These are phyloP conservation scores for Hortiboletus flavorubellus DNA, from an alignment of 768 basidiomycete genomes.

Conservation along the genomic window DNA sequence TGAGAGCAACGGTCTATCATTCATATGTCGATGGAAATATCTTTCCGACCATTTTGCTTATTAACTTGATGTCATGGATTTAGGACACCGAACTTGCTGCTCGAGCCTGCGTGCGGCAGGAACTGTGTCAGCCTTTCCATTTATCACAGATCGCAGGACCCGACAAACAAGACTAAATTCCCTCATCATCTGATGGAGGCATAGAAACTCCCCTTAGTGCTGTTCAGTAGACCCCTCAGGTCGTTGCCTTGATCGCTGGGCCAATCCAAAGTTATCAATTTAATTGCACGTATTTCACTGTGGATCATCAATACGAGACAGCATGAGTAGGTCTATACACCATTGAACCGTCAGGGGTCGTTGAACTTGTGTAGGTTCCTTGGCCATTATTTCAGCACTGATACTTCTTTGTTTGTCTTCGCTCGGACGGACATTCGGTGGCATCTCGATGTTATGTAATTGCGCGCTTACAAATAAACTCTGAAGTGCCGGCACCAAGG, in stretches of 20 bases:
- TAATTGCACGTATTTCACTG: background rate
- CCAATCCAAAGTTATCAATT: background rate
- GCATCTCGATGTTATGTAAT: slow-evolving; percentile 2
- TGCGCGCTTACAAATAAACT: background rate
- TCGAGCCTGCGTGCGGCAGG: background rate
- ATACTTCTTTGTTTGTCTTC: slow-evolving; percentile 5
- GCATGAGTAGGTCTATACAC: slow-evolving; percentile 13
- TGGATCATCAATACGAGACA: background rate
- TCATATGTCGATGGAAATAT: too few relatives aligned
- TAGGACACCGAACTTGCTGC: too few relatives aligned
- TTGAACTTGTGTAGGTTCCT: background rate
- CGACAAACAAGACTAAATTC: slow-evolving; percentile 12
- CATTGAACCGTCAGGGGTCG: background rate
- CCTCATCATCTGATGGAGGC: background rate
- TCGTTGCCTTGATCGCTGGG: background rate
- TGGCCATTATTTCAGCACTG: background rate
- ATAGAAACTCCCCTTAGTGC: background rate
- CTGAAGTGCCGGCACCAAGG: background rate
- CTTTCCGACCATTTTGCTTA: too few relatives aligned
- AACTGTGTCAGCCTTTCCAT: slow-evolving; percentile 1
- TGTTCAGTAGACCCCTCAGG: slow-evolving; percentile 8
- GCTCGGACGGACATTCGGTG: slow-evolving; percentile 9
- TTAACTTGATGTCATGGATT: too few relatives aligned
- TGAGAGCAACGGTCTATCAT: too few relatives aligned
- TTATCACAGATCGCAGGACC: slow-evolving; percentile 1